These are phyloP conservation scores for Tolypocladium ophioglossoides DNA, from an alignment of 2,329 filamentous ascomycete genomes.

Conservation along the genomic window DNA sequence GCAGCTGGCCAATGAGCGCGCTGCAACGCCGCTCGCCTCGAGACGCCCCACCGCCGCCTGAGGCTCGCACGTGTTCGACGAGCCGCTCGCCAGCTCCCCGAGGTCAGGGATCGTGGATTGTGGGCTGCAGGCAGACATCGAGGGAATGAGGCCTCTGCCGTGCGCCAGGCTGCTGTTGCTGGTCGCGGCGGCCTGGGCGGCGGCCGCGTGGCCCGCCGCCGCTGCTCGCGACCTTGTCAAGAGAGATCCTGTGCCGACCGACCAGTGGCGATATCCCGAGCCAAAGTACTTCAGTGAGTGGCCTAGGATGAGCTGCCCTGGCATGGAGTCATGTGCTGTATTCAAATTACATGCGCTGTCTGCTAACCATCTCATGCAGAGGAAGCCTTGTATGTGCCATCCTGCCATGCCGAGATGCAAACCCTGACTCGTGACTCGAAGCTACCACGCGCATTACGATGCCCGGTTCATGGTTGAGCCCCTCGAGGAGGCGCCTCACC, in stretches of 20 bases:
- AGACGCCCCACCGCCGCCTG: not conserved
- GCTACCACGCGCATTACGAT: constrained; percentile 18
- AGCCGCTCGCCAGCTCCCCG: not conserved
- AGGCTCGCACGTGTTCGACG: not conserved
- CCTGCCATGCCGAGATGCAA: too few species aligned
- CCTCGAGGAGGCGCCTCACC: constrained; percentile 44
- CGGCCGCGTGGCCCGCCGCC: not conserved
- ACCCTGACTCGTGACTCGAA: not conserved
- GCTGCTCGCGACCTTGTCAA: not conserved
- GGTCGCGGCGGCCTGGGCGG: constrained; percentile 1
- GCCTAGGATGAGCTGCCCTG: too few species aligned
- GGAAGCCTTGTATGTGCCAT: not conserved
- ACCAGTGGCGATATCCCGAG: constrained; percentile 4
- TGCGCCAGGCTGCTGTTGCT: not conserved
- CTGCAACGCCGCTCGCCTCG: not conserved
- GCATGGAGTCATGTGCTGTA: too few species aligned
- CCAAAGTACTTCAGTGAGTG: constrained; percentile 14
- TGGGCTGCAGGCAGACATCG: not conserved
- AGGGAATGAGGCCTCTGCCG: not conserved
- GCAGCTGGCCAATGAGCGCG: not conserved
- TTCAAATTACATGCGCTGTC: too few species aligned
- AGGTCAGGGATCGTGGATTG: not conserved
- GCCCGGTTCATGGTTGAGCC: constrained; percentile 25
- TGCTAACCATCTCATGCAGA: not conserved
- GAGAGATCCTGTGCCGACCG: constrained; percentile 2